Evolutionary conservation across 2,329 filamentous ascomycete species (phyloP).

Genomic region (Cryphonectria parasitica): DNA sequence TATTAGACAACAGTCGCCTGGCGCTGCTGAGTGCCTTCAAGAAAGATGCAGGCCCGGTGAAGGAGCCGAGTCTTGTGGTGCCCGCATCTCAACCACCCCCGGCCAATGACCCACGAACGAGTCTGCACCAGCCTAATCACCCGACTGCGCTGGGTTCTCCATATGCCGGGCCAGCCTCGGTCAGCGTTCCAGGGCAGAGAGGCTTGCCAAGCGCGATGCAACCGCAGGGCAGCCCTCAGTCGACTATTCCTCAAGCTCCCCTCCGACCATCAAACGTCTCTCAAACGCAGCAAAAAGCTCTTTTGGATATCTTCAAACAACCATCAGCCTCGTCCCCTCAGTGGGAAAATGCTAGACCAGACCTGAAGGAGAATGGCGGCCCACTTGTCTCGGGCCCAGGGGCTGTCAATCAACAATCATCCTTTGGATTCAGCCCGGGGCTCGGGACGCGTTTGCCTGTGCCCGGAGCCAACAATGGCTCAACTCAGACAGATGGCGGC

Average conservation of each 20-base stretch:
- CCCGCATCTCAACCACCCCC: constrained; percentile 25
- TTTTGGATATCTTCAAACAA: constrained; percentile 60
- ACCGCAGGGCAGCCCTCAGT: constrained; percentile 15
- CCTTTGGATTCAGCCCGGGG: neutral
- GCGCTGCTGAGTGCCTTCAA: constrained; percentile 52
- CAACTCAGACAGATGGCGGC: constrained; percentile 38
- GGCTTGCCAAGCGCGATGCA: constrained; percentile 3
- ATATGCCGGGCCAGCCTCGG: constrained; percentile 14
- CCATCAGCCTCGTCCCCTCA: constrained; percentile 35
- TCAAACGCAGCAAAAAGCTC: constrained; percentile 50
- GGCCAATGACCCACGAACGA: constrained; percentile 25
- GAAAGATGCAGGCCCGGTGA: constrained; percentile 33
- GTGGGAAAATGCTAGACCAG: constrained; percentile 1
- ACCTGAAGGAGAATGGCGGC: constrained; percentile 22
- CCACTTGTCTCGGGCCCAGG: constrained; percentile 14
- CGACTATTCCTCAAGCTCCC: constrained; percentile 16
- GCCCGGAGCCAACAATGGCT: constrained; percentile 37
- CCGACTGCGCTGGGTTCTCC: constrained; percentile 30
- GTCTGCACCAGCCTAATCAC: constrained; percentile 26
- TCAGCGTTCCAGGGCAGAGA: neutral
- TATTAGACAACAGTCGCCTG: constrained; percentile 48
- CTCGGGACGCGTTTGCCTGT: constrained; percentile 35
- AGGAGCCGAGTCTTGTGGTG: constrained; percentile 25
- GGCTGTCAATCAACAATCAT: constrained; percentile 23
- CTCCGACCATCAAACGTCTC: constrained; percentile 32